Percentiles rank a stretch among this genome's conserved stretches.
Evolutionary conservation across 2,329 filamentous ascomycete species (phyloP).

Genomic region (Colletotrichum gloeosporioides): DNA sequence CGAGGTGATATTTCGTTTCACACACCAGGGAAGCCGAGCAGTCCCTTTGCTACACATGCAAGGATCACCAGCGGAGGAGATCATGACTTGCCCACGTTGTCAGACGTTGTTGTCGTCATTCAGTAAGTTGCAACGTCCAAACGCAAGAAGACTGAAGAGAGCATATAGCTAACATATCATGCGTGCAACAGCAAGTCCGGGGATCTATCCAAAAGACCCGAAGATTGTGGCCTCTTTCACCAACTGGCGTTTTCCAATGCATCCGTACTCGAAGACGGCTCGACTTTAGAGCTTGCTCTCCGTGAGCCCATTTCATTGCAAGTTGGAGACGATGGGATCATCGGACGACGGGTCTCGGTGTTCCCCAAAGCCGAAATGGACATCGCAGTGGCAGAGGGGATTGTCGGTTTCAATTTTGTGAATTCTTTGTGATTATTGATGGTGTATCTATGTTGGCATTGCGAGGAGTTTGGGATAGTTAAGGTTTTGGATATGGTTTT

Average conservation of each 20-base stretch:
- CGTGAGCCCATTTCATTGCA: slow-evolving; percentile 45
- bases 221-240: slow-evolving; percentile 48
- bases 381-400: slow-evolving; percentile 49
- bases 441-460: neutral
- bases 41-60: slow-evolving; percentile 45
- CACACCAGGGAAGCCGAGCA: slow-evolving; percentile 41
- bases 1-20: slow-evolving; percentile 50
- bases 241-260: slow-evolving; percentile 36
- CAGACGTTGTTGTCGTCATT: slow-evolving; percentile 43
- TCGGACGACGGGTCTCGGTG: slow-evolving; percentile 52
- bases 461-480: neutral
- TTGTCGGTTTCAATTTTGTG: slow-evolving; percentile 52
- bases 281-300: slow-evolving; percentile 38
- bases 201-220: slow-evolving; percentile 44
- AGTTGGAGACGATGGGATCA: slow-evolving; percentile 52
- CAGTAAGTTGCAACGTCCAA: slow-evolving; percentile 40
- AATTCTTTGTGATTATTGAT: neutral
- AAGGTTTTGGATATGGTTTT: neutral
- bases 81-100: neutral
- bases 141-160: neutral
- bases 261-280: neutral
- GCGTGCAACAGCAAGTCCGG: slow-evolving; percentile 39
- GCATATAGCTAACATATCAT: neutral
- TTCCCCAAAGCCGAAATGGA: slow-evolving; percentile 30
- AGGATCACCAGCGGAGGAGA: slow-evolving; percentile 38